These are phyloP conservation scores for Conticribra weissflogii DNA, from an alignment of 108 stramenopile species.

Conservation along the genomic window DNA sequence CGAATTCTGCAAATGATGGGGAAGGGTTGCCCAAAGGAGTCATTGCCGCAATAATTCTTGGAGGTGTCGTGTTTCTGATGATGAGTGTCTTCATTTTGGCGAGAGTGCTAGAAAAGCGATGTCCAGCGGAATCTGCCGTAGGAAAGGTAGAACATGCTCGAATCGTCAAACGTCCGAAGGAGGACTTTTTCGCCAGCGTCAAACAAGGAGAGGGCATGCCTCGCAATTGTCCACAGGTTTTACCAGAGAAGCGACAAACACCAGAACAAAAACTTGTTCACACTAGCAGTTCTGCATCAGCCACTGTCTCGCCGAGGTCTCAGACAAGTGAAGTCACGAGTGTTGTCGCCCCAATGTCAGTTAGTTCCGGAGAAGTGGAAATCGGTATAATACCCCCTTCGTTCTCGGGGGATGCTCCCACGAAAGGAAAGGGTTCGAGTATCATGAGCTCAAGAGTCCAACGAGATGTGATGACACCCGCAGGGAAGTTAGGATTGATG, in stretches of 20 bases:
- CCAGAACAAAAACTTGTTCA: no score
- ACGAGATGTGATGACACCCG: slow-evolving; percentile 57
- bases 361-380: slow-evolving; percentile 10
- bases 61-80: slow-evolving; percentile 3
- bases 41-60: slow-evolving; percentile 2
- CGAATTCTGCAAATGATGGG: background rate
- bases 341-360: background rate
- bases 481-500: slow-evolving; percentile 77
- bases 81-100: slow-evolving; percentile 1
- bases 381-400: slow-evolving; percentile 11
- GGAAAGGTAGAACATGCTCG: background rate
- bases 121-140: background rate
- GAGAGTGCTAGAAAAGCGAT: background rate
- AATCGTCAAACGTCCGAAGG: slow-evolving; percentile 1
- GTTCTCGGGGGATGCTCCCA: background rate
- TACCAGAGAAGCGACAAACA: no score
- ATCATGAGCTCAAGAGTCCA: slow-evolving; percentile 11
- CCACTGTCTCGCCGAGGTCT: background rate
- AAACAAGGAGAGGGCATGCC: background rate
- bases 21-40: slow-evolving; percentile 3
- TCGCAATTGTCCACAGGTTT: no score
- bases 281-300: background rate
- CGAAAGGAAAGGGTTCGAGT: background rate
- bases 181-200: background rate
- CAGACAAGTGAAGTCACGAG: background rate